A percentile compares a stretch with the other conserved stretches of the same genome.
These are phyloP conservation scores for Dorcoceras hygrometricum DNA, from an alignment of 257 asterid species.

Conservation along the genomic window DNA sequence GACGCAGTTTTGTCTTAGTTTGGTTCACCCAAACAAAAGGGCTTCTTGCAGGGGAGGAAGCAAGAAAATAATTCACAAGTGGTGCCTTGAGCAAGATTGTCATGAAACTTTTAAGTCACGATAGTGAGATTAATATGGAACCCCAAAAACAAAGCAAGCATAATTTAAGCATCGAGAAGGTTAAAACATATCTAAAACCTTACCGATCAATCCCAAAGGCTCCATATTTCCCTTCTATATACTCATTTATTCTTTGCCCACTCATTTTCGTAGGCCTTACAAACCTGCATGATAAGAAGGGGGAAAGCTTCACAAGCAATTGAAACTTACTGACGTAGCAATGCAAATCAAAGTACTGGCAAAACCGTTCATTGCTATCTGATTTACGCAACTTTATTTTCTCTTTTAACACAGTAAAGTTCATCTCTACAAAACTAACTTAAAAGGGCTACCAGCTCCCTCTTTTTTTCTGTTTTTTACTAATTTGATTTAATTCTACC, in stretches of 20 bases:
- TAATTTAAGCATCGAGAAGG: constrained; percentile 1
- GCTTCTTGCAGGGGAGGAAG: not conserved
- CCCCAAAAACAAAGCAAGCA: not conserved
- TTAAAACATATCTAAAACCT: constrained; percentile 17
- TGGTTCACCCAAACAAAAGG: not conserved
- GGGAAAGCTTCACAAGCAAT: constrained; percentile 9
- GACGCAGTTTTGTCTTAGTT: not conserved
- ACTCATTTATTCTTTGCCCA: constrained; percentile 61
- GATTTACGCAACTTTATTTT: not conserved
- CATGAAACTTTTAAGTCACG: not conserved
- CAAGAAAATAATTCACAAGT: not conserved
- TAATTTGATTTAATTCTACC: not conserved
- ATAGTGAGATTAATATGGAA: not conserved
- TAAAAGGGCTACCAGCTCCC: constrained; percentile 9
- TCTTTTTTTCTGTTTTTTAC: too few relatives aligned
- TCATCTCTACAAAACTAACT: not conserved
- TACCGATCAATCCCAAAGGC: constrained; percentile 85
- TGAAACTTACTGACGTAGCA: constrained; percentile 9
- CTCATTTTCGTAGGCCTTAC: constrained; percentile 86
- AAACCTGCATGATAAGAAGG: constrained; percentile 51
- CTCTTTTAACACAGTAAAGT: not conserved
- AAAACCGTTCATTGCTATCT: not conserved
- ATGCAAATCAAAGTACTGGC: constrained; percentile 10
- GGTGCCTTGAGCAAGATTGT: not conserved
- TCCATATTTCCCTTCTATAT: constrained; percentile 90